Conservation (phyloP, 23 red algal genomes). For the Gracilariopsis chorda region DNA sequence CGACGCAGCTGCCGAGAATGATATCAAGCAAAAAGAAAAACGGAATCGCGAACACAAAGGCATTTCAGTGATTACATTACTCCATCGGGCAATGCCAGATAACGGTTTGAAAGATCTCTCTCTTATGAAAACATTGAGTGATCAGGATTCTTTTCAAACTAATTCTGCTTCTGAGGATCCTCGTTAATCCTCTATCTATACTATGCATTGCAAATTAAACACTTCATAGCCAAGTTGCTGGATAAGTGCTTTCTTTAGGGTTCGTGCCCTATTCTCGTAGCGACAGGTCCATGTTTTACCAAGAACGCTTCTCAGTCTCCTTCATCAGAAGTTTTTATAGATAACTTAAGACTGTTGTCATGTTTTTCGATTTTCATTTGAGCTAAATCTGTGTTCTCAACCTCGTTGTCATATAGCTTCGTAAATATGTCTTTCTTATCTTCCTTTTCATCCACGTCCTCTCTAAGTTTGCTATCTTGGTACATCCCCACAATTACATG, state of each 20-base stretch:
- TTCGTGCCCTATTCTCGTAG: not conserved
- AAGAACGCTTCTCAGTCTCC: constrained; percentile 14
- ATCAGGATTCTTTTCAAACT: not conserved
- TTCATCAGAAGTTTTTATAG: not conserved
- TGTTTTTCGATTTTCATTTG: not conserved
- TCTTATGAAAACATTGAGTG: not conserved
- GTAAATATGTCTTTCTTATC: not conserved
- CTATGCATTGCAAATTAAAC: not conserved
- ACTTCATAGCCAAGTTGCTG: not conserved
- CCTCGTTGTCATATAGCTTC: constrained; percentile 10
- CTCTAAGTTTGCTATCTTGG: not conserved
- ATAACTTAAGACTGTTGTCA: not conserved
- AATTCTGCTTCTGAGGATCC: not conserved
- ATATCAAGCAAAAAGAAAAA: too few species aligned
- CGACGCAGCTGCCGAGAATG: too few species aligned
- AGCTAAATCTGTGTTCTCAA: not conserved
- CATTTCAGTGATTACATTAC: not conserved
- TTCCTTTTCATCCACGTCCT: not conserved
- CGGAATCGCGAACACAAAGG: too few species aligned
- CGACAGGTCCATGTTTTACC: not conserved
- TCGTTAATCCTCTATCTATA: not conserved
- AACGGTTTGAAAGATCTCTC: not conserved
- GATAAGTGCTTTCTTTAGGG: not conserved
- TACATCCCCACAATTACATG: constrained; percentile 33
- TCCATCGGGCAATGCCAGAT: not conserved